Evolutionary conservation across 2,329 filamentous ascomycete genomes (phyloP), one percentile per base, ranked within the genome.

Genomic region (Botrytis sinoallii): DNA sequence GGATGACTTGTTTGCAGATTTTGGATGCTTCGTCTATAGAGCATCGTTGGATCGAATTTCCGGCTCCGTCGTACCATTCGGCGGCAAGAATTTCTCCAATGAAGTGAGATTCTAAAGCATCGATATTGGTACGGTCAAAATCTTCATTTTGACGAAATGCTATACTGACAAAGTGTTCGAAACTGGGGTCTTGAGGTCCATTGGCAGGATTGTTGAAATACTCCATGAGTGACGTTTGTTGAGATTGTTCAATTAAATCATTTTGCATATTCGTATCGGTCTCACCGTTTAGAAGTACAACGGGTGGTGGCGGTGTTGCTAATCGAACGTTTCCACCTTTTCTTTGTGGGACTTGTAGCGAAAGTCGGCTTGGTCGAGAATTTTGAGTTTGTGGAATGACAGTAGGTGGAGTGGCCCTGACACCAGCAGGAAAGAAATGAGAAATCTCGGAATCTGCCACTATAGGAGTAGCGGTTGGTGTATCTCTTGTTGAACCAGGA

Each of bases 341-440:
- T 74, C 90, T 86, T 76, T 89, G 85, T 12, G 90, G 90, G 0
- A 92, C 90, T 77, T 91, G 89, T 0, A 92, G 82, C 32, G 88
- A 89, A 10, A 91, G 82, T 32, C 88, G 83, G 71, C 85, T 85
- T 32, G 87, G 86, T 68, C 85, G 83, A 0, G 74, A 74, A 69
- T 74, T 77, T 71, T 76, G 75, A 16, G 61, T 32, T 71, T 75
- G 74, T 57, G 74, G 55, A 44, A 71, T 77, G 63, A 73, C 57
- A 77, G 77, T 63, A 76, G 64, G 74, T 20, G 75, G 71, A 38
- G 59, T 64, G 48, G 59, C 61, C 4, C 52, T 70, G 29, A 77
- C 78, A 35, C 75, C 73, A 44, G 65, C 79, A 74, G 74, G 82
- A 79, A 76, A 84, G 81, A 79, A 79, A 60, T 74, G 78, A 57